Evolutionary conservation across 2,329 filamentous ascomycete genomes (phyloP).

Genomic region (Epicoccum sorghinum): DNA sequence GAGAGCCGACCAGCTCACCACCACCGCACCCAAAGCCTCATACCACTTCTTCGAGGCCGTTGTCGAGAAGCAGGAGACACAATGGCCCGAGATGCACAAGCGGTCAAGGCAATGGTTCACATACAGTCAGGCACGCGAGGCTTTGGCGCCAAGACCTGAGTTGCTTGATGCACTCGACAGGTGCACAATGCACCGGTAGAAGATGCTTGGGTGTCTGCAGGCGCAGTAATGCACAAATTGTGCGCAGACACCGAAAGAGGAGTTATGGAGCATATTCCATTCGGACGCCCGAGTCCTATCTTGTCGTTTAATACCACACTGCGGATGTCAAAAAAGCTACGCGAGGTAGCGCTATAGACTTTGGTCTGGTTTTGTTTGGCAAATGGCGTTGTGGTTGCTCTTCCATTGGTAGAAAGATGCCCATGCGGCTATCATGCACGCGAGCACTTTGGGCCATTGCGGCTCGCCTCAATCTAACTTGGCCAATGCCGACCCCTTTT

Average conservation of each 20-base stretch:
- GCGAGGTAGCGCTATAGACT: conserved; percentile 32
- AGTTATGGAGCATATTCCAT: conserved; percentile 11
- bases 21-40: conserved; percentile 72
- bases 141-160: conserved; percentile 80
- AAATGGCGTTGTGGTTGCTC: conserved; percentile 42
- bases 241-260: conserved; percentile 18
- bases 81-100: conserved; percentile 96
- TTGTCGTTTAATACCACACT: conserved; percentile 38
- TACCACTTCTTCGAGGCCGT: conserved; percentile 87
- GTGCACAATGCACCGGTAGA: conserved; percentile 63
- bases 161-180: conserved; percentile 84
- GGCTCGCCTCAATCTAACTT: conserved; percentile 37
- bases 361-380: conserved; percentile 25
- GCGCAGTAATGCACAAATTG: conserved; percentile 11
- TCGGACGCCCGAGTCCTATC: conserved; percentile 16
- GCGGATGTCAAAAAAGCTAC: conserved; percentile 40
- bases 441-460: conserved; percentile 25
- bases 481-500: conserved; percentile 22
- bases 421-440: conserved; percentile 34
- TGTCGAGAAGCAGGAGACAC: conserved; percentile 81
- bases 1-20: conserved; percentile 57
- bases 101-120: conserved; percentile 88
- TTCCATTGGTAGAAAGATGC: conserved; percentile 41
- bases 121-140: conserved; percentile 79
- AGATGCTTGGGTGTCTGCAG: conserved; percentile 14